Evolutionary conservation across 331 rosid genomes (phyloP).

Genomic region (Quercus lobata): DNA sequence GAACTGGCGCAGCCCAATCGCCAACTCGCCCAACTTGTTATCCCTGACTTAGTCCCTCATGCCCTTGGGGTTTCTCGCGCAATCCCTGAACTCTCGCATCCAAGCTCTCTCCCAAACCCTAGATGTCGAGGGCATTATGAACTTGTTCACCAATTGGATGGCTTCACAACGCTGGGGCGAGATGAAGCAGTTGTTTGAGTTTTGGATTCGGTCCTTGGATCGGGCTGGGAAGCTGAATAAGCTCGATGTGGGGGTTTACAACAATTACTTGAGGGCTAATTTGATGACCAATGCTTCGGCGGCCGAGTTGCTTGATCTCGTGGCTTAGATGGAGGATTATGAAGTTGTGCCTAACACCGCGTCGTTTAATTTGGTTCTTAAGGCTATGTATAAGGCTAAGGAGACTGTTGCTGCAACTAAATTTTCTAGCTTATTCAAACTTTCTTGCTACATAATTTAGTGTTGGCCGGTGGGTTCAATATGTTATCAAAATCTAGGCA

Average conservation of each 20-base stretch:
- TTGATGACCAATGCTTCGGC: conserved; percentile 70
- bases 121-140: too few species aligned
- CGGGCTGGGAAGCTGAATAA: conserved; percentile 66
- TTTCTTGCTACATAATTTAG: not conserved
- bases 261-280: conserved; percentile 73
- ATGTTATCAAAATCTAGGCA: not conserved
- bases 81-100: too few species aligned
- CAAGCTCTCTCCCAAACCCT: too few species aligned
- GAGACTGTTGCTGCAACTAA: conserved; percentile 61
- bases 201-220: conserved; percentile 71
- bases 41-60: too few species aligned
- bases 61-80: too few species aligned
- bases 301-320: conserved; percentile 55
- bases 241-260: conserved; percentile 65
- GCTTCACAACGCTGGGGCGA: conserved; percentile 68
- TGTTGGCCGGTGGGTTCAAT: not conserved
- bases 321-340: conserved; percentile 59
- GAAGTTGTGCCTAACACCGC: conserved; percentile 64
- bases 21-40: too few species aligned
- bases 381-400: conserved; percentile 57
- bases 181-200: conserved; percentile 60
- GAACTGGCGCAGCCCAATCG: conserved; percentile 68
- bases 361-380: conserved; percentile 62
- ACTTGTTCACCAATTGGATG: conserved; percentile 60
- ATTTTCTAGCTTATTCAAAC: not conserved